Evolutionary conservation across 116 monocot genomes (phyloP).

Genomic region (Papilionanthe hybrid): DNA sequence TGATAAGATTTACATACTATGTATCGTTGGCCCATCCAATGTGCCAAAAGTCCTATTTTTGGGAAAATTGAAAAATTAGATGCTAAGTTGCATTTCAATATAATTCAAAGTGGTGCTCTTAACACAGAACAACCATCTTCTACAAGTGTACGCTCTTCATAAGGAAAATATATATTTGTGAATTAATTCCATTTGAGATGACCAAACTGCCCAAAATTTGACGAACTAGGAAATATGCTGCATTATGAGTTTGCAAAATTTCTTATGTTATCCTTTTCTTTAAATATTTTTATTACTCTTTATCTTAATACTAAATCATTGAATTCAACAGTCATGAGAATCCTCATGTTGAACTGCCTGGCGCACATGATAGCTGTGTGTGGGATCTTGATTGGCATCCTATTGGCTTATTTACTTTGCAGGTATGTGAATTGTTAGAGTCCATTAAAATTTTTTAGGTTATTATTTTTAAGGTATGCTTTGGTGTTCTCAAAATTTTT

Average conservation of each 20-base stretch:
- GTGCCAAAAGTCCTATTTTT: not conserved
- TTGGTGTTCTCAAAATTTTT: not conserved
- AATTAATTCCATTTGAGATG: not conserved
- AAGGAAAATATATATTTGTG: not conserved
- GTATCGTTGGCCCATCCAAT: not conserved
- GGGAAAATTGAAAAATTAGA: not conserved
- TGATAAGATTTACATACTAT: not conserved
- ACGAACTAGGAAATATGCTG: not conserved
- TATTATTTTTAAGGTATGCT: not conserved
- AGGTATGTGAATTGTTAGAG: slow-evolving; percentile 39
- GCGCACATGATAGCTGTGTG: slow-evolving; percentile 89
- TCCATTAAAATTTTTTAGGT: not conserved
- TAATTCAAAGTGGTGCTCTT: not conserved
- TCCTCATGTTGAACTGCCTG: slow-evolving; percentile 77
- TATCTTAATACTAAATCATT: not conserved
- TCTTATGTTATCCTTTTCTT: not conserved
- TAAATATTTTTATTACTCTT: not conserved
- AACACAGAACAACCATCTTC: not conserved
- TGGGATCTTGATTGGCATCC: slow-evolving; percentile 99
- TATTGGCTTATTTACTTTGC: slow-evolving; percentile 97
- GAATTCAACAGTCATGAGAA: slow-evolving; percentile 67
- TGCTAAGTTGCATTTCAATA: not conserved
- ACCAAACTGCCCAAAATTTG: not conserved
- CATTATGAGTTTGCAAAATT: not conserved
- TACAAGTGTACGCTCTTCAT: not conserved